phyloP scores from a whole-genome alignment of 495 filamentous ascomycete species.

The Aspergillus olivimuriae region DNA sequence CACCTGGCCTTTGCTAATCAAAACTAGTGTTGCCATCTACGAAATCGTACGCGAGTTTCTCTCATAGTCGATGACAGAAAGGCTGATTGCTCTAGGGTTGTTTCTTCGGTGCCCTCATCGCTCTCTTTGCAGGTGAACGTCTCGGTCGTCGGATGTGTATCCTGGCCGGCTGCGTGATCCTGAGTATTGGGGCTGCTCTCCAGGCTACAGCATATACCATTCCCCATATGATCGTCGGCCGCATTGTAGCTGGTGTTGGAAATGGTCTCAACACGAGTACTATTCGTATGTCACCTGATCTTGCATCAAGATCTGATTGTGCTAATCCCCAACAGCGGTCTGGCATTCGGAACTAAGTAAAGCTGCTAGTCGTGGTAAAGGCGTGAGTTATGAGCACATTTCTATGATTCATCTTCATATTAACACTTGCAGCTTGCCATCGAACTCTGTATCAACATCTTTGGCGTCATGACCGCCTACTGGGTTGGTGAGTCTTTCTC shows the following conservation, averaged over 20 bases:
- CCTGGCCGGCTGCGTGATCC: slow-evolving; percentile 44
- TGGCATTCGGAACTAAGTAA: slow-evolving; percentile 56
- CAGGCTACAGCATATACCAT: slow-evolving; percentile 47
- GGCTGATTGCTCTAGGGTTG: slow-evolving; percentile 33
- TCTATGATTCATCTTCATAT: not conserved
- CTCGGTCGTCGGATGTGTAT: slow-evolving; percentile 51
- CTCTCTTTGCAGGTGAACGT: slow-evolving; percentile 43
- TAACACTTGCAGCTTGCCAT: slow-evolving; percentile 32
- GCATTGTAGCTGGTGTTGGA: slow-evolving; percentile 41
- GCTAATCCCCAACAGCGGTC: slow-evolving; percentile 23
- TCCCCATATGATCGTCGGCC: slow-evolving; percentile 46
- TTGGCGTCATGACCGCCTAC: slow-evolving; percentile 37
- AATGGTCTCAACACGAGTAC: slow-evolving; percentile 45
- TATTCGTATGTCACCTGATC: slow-evolving; percentile 26
- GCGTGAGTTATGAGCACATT: slow-evolving; percentile 33
- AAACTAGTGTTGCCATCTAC: slow-evolving; percentile 27
- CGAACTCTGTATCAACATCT: slow-evolving; percentile 58
- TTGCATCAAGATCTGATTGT: not conserved
- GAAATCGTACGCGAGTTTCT: slow-evolving; percentile 29
- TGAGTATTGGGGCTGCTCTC: slow-evolving; percentile 49
- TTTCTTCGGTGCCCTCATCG: slow-evolving; percentile 49
- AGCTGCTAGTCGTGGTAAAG: slow-evolving; percentile 53
- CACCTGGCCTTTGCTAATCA: not conserved
- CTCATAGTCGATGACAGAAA: too few species aligned
- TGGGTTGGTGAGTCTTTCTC: slow-evolving; percentile 26